Evolutionary conservation across 352 stramenopile species (phyloP).

Genomic region (Phytophthora sojae): DNA sequence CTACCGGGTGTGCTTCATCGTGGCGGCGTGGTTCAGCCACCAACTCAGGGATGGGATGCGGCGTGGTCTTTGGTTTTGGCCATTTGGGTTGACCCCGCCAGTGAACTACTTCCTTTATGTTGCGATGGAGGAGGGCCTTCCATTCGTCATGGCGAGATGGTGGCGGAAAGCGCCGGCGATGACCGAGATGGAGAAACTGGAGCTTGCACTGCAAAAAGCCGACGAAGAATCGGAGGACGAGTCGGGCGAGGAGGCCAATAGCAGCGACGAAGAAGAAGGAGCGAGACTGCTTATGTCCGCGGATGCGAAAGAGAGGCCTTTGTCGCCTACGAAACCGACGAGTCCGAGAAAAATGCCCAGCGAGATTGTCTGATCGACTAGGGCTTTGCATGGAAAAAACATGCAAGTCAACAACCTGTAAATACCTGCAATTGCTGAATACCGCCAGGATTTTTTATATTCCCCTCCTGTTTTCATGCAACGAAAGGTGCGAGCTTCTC

Average conservation of each 20-base stretch:
- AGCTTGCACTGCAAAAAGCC: constrained; percentile 25
- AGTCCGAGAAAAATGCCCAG: constrained; percentile 8
- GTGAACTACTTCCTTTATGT: constrained; percentile 78
- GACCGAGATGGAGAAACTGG: constrained; percentile 34
- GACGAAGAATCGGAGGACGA: constrained; percentile 31
- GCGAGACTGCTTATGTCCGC: constrained; percentile 12
- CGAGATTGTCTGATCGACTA: constrained; percentile 18
- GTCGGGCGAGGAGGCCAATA: constrained; percentile 21
- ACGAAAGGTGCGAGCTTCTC: too few relatives aligned
- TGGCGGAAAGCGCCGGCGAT: constrained; percentile 30
- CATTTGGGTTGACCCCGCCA: constrained; percentile 66
- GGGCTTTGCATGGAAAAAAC: not conserved
- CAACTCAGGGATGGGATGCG: constrained; percentile 75
- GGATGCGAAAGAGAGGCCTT: constrained; percentile 2
- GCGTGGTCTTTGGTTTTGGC: constrained; percentile 76
- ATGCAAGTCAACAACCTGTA: not conserved
- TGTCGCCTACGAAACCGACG: not conserved
- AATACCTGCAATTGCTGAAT: not conserved
- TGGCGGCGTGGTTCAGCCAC: constrained; percentile 68
- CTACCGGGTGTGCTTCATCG: constrained; percentile 59
- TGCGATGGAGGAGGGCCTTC: constrained; percentile 56
- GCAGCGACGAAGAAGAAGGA: constrained; percentile 27
- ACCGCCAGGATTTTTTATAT: too few relatives aligned
- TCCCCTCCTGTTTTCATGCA: too few relatives aligned
- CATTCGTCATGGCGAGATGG: constrained; percentile 56